phyloP scores from a whole-genome alignment of 495 filamentous ascomycete species.

The Astrocystis sublimbata region DNA sequence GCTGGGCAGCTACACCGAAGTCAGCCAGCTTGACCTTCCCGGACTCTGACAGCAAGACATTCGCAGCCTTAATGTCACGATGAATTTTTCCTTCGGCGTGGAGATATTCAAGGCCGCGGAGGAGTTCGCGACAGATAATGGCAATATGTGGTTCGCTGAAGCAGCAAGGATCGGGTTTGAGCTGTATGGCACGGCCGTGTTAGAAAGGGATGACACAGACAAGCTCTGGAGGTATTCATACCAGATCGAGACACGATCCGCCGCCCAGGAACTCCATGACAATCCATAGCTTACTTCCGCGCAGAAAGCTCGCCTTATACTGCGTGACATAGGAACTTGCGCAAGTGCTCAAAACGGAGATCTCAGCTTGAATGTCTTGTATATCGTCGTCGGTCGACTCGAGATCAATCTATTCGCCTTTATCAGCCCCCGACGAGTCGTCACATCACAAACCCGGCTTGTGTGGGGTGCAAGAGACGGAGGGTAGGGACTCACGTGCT shows the following conservation, averaged over 20 bases:
- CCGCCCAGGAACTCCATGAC: constrained; percentile 98
- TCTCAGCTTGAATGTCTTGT: constrained; percentile 96
- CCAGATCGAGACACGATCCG: constrained; percentile 89
- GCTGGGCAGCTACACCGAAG: constrained; percentile 95
- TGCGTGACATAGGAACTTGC: constrained; percentile 90
- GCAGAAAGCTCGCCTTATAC: constrained; percentile 92
- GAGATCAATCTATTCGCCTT: constrained; percentile 77
- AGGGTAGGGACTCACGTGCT: constrained; percentile 78
- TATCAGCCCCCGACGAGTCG: constrained; percentile 20
- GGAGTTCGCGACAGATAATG: constrained; percentile 88
- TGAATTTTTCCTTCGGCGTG: constrained; percentile 96
- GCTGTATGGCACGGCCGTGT: constrained; percentile 48
- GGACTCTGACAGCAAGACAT: constrained; percentile 80
- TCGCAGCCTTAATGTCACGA: constrained; percentile 95
- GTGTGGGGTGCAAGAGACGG: background rate
- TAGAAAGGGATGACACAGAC: constrained; percentile 16
- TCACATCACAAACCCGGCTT: background rate
- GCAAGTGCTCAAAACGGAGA: constrained; percentile 92
- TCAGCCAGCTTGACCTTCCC: constrained; percentile 96
- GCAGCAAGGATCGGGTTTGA: constrained; percentile 91
- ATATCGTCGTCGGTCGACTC: constrained; percentile 98
- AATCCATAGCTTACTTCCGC: constrained; percentile 96
- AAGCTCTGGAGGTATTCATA: constrained; percentile 40
- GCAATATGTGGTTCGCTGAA: constrained; percentile 92
- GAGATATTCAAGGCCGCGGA: constrained; percentile 89